Conservation (phyloP, 2,329 filamentous ascomycete species). For the Cryphonectria carpinicola region DNA sequence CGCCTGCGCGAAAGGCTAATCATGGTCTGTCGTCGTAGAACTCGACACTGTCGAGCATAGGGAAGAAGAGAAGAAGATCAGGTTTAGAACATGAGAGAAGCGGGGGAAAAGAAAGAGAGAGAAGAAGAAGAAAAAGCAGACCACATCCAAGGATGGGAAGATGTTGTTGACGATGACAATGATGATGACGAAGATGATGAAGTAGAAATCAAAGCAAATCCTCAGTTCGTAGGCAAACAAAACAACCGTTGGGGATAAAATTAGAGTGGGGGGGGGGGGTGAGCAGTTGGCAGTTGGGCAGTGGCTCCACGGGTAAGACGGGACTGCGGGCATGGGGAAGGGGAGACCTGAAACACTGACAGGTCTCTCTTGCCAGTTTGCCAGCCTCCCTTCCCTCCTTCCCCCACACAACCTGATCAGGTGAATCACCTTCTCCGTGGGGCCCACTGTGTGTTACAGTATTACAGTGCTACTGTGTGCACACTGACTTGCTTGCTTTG, state of each 20-base stretch:
- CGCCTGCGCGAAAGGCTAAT: slow-evolving; percentile 7
- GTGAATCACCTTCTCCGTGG: not conserved
- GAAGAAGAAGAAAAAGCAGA: not conserved
- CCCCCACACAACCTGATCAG: not conserved
- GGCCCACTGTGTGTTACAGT: not conserved
- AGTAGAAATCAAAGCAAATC: not conserved
- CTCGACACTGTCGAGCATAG: not conserved
- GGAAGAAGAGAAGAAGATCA: not conserved
- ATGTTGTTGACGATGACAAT: not conserved
- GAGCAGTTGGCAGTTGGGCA: not conserved
- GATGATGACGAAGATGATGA: not conserved
- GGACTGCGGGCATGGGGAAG: not conserved
- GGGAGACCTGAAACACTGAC: not conserved
- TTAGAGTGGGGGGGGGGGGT: not conserved
- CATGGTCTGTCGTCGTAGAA: not conserved
- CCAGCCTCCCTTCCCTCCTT: not conserved
- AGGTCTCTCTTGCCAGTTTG: not conserved
- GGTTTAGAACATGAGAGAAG: not conserved
- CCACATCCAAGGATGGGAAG: not conserved
- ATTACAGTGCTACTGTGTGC: not conserved
- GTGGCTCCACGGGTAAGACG: not conserved
- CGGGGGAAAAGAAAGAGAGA: not conserved
- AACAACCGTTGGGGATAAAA: not conserved
- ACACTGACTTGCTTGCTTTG: not conserved
- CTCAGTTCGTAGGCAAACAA: not conserved